These are phyloP conservation scores for Metschnikowia gelsemii DNA, from an alignment of 805 yeast species.

Conservation along the genomic window DNA sequence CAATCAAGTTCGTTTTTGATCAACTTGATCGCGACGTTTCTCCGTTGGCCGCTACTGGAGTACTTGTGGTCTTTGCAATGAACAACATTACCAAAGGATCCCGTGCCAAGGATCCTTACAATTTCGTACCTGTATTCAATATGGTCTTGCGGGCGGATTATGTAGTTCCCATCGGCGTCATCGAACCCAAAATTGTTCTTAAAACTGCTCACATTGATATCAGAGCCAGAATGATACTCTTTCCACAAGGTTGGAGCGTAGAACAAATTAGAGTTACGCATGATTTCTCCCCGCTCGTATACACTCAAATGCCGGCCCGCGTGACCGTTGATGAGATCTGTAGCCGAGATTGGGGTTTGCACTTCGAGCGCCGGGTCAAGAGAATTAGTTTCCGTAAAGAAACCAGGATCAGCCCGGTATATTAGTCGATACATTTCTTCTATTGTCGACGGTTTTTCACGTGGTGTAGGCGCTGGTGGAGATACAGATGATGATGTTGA, in stretches of 20 bases:
- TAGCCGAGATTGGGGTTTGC: conserved; percentile 7
- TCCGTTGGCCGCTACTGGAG: conserved; percentile 13
- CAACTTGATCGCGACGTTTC: conserved; percentile 71
- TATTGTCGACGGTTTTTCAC: conserved; percentile 15
- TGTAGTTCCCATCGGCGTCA: conserved; percentile 64
- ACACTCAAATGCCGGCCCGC: conserved; percentile 35
- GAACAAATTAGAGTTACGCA: conserved; percentile 48
- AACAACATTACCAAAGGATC: conserved; percentile 80
- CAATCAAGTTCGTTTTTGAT: conserved; percentile 72
- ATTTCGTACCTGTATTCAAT: conserved; percentile 73
- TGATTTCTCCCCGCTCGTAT: conserved; percentile 62
- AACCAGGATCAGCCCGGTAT: conserved; percentile 26
- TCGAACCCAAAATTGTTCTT: conserved; percentile 67
- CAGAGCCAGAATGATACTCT: conserved; percentile 11
- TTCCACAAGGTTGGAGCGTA: conserved; percentile 43
- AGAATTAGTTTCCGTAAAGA: conserved; percentile 23
- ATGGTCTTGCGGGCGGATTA: conserved; percentile 60
- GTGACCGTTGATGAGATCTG: conserved; percentile 6
- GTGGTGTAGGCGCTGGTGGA: background rate
- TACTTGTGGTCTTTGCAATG: conserved; percentile 66
- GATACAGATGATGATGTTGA: no score
- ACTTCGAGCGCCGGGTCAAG: conserved; percentile 8
- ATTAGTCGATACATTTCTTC: conserved; percentile 26
- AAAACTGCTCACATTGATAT: conserved; percentile 38
- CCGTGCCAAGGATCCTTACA: conserved; percentile 60